Base-by-base conservation (phyloP, 2,329 filamentous ascomycete genomes). In the Cladophialophora bantiana region DNA sequence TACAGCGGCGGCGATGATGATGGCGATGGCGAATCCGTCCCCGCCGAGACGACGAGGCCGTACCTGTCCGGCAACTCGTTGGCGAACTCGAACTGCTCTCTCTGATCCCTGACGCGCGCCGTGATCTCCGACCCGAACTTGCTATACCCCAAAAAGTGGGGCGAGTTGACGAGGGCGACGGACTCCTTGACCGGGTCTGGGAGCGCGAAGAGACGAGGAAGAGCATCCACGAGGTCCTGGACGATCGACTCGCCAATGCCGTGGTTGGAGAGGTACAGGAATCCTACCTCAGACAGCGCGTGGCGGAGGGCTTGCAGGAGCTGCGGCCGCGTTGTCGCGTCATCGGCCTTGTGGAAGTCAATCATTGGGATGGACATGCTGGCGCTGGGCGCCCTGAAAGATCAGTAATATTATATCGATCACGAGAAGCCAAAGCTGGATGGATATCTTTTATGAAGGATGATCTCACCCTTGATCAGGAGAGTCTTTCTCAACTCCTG, bases 131-230 rank as follows among this genome's bases (percentile, higher is more conserved):
- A 78, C 0, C 85, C 86, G 18, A 81, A 80, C 0, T 78, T 82
- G 68, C 84, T 86, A 73, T 88, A 89, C 0, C 87, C 87, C 2
- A 89, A 77, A 64, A 89, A 88, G 72, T 88, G 86, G 9, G 86
- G 85, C 1, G 84, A 88, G 32, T 86, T 84, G 32, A 80, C 75
- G 18, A 78, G 65, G 7, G 71, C 72, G 6, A 66, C 70, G 1
- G 64, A 65, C 18, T 61, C 60, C 57, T 75, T 75, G 34, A 70
- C 70, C 9, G 56, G 59, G 2, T 68, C 57, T 1, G 68, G 64
- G 18, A 72, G 63, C 15, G 60, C 55, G 61, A 75, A 76, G 7
- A 75, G 72, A 1, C 50, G 36, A 9, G 68, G 68, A 3, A 73
- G 62, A 15, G 65, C 55, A 4, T 63, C 54, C 34, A 73, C 64